A percentile compares a stretch with the other conserved stretches of the same genome.
phyloP scores from a whole-genome alignment of 2,329 filamentous ascomycete species.

The Diaporthe velutina region DNA sequence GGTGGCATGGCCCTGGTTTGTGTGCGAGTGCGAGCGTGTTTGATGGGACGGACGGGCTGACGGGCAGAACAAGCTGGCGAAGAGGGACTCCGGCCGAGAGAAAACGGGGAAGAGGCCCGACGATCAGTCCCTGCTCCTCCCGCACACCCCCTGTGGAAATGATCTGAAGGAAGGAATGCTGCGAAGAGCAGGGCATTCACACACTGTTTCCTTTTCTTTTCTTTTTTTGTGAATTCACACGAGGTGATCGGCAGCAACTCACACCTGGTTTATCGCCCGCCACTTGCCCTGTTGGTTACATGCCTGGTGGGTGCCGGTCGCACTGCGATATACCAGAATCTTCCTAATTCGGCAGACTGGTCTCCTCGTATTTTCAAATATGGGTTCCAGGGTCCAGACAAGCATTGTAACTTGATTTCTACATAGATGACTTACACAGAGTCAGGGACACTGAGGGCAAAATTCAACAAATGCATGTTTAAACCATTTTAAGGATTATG shows the following conservation, averaged over 20 bases:
- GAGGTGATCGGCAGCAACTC: slow-evolving; percentile 28
- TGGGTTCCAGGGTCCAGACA: background rate
- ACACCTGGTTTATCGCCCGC: background rate
- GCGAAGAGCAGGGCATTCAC: slow-evolving; percentile 15
- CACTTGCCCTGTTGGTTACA: slow-evolving; percentile 16
- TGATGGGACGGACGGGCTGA: slow-evolving; percentile 1
- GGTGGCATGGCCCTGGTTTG: background rate
- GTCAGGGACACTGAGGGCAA: background rate
- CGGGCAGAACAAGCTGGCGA: background rate
- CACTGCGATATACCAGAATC: background rate
- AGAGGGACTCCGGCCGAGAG: background rate
- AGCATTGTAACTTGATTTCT: background rate
- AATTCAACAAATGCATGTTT: background rate
- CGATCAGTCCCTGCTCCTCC: background rate
- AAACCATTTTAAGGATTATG: slow-evolving; percentile 10
- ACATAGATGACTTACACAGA: background rate
- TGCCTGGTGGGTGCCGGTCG: background rate
- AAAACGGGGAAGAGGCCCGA: slow-evolving; percentile 1
- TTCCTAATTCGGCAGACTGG: slow-evolving; percentile 4
- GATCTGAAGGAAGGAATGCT: background rate
- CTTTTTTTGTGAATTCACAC: slow-evolving; percentile 25
- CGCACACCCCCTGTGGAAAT: slow-evolving; percentile 10
- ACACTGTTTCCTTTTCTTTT: background rate
- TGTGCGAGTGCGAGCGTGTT: background rate
- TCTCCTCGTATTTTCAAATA: slow-evolving; percentile 5